These are phyloP conservation scores for Piromyces finnis DNA, from an alignment of 192 early-diverging fungal genomes.

Conservation along the genomic window DNA sequence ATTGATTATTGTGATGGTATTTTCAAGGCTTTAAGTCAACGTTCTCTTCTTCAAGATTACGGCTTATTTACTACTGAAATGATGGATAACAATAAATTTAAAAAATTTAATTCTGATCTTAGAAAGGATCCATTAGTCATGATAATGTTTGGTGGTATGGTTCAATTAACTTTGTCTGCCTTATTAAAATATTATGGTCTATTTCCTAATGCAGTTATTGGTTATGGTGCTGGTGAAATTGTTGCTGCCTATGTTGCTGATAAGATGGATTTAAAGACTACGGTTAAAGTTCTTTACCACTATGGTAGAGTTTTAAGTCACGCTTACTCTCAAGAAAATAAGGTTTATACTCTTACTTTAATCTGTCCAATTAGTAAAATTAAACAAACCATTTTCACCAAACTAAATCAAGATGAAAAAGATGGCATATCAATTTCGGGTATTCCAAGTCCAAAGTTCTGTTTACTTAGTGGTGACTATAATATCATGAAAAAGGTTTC, in stretches of 20 bases:
- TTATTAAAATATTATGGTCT: conserved; percentile 7
- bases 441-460: not conserved
- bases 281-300: conserved; percentile 1
- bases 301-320: conserved; percentile 6
- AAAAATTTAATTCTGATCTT: not conserved
- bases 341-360: not conserved
- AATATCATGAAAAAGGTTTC: not conserved
- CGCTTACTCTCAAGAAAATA: not conserved
- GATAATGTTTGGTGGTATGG: not conserved
- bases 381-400: not conserved
- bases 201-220: conserved; percentile 1
- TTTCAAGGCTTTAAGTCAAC: not conserved
- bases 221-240: conserved; percentile 13
- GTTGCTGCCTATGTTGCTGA: conserved; percentile 12
- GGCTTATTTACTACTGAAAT: not conserved
- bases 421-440: conserved; percentile 7
- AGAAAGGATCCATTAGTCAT: not conserved
- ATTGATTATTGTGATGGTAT: not conserved
- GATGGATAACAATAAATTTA: not conserved
- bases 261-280: not conserved
- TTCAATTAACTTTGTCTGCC: conserved; percentile 2
- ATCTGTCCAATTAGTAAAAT: not conserved
- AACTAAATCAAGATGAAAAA: not conserved
- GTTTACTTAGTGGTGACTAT: not conserved
- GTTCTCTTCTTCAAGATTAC: not conserved